A percentile compares a stretch with the other conserved stretches of the same genome.
Evolutionary conservation across 768 basidiomycete genomes (phyloP).

Genomic region (Xanthoconium purpureum): DNA sequence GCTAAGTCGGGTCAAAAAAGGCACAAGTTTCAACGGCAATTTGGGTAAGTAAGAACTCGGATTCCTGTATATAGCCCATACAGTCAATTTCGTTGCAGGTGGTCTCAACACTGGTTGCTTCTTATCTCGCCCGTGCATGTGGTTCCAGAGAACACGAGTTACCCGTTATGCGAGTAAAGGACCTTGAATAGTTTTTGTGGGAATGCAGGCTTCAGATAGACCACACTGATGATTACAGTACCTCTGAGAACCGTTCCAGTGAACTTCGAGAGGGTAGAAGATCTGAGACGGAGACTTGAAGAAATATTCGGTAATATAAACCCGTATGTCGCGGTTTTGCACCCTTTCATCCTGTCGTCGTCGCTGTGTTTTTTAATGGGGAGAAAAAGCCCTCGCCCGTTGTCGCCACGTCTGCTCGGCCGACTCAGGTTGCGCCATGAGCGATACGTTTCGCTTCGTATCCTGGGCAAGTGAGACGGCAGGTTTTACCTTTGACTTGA

Average conservation of each 20-base stretch:
- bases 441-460: no score
- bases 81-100: constrained; percentile 34
- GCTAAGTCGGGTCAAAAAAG: constrained; percentile 18
- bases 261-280: background rate
- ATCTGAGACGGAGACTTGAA: constrained; percentile 28
- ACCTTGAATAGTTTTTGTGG: constrained; percentile 64
- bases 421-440: background rate
- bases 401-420: background rate
- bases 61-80: background rate
- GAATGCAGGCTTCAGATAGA: constrained; percentile 59
- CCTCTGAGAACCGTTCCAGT: constrained; percentile 9
- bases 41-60: constrained; percentile 32
- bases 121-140: constrained; percentile 66
- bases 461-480: no score
- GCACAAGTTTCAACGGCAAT: constrained; percentile 36
- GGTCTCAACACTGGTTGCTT: constrained; percentile 68
- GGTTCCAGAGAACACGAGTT: constrained; percentile 69
- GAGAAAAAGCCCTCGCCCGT: constrained; percentile 16
- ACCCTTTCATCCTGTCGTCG: background rate
- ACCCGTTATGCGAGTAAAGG: constrained; percentile 51
- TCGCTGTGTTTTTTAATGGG: constrained; percentile 8
- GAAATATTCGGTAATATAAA: constrained; percentile 26
- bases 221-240: constrained; percentile 38
- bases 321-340: constrained; percentile 15
- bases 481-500: no score